Conservation (phyloP, 1,284 basidiomycete genomes). For the Crucibulum parvulum region DNA sequence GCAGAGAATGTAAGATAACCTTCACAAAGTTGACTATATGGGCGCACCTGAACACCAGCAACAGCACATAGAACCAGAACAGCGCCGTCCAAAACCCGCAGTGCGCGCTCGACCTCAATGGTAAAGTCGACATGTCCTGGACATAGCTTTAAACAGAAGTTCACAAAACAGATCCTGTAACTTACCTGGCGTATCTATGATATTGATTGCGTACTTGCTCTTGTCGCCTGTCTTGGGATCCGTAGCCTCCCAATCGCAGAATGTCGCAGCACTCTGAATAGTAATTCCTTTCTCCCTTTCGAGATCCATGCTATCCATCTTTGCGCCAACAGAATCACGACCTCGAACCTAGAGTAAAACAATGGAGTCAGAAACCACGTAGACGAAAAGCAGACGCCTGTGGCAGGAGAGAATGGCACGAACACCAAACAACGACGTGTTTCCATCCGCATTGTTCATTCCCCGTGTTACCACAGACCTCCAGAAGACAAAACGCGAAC, state of each 20-base stretch:
- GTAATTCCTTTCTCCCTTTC: slow-evolving; percentile 99
- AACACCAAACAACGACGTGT: slow-evolving; percentile 12
- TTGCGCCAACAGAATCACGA: slow-evolving; percentile 94
- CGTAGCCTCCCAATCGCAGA: slow-evolving; percentile 93
- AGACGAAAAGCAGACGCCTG: slow-evolving; percentile 11
- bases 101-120: slow-evolving; percentile 97
- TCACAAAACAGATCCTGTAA: background rate
- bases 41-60: slow-evolving; percentile 87
- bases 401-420: slow-evolving; percentile 15
- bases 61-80: slow-evolving; percentile 98
- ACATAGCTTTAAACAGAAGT: background rate
- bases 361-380: slow-evolving; percentile 4
- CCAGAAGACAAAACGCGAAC: slow-evolving; percentile 50
- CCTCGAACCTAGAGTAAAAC: slow-evolving; percentile 74
- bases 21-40: background rate
- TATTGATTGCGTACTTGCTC: slow-evolving; percentile 94
- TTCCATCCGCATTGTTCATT: background rate
- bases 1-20: slow-evolving; percentile 9
- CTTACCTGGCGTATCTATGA: slow-evolving; percentile 96
- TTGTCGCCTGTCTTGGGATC: slow-evolving; percentile 69
- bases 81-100: slow-evolving; percentile 97
- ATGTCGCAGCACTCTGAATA: slow-evolving; percentile 98
- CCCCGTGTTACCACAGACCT: slow-evolving; percentile 12
- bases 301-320: slow-evolving; percentile 99
- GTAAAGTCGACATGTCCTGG: slow-evolving; percentile 99